phyloP scores from a whole-genome alignment of 2,329 filamentous ascomycete genomes.

The Penicillium sp. region DNA sequence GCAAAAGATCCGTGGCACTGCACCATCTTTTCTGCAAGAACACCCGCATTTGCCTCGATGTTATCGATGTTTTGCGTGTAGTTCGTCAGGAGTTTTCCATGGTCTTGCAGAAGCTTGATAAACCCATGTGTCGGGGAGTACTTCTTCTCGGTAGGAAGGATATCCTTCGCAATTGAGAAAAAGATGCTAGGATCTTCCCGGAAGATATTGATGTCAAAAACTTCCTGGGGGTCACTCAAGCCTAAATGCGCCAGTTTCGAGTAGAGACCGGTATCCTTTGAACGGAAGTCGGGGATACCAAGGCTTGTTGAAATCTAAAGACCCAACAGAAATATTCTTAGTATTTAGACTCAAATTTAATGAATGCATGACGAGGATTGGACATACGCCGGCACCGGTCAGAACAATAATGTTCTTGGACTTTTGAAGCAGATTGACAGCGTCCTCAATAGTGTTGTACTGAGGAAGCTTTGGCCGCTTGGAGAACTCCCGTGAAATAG shows the following conservation, averaged over 20 bases:
- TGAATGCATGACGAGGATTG: background rate
- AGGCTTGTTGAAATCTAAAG: conserved; percentile 82
- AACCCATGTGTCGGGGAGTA: conserved; percentile 94
- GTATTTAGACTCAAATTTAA: background rate
- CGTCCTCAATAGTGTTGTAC: conserved; percentile 87
- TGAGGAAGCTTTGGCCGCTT: conserved; percentile 76
- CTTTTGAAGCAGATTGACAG: conserved; percentile 70
- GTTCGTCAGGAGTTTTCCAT: conserved; percentile 88
- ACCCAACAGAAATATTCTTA: background rate
- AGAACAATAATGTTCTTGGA: conserved; percentile 87
- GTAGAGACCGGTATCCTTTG: conserved; percentile 89
- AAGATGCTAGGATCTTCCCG: conserved; percentile 84
- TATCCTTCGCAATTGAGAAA: conserved; percentile 87
- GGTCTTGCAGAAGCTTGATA: conserved; percentile 83
- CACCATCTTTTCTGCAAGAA: conserved; percentile 76
- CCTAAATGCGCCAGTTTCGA: conserved; percentile 78
- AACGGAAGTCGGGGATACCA: conserved; percentile 95
- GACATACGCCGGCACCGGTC: conserved; percentile 75
- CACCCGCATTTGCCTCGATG: conserved; percentile 82
- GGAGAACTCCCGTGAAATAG: conserved; percentile 75
- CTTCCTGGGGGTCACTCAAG: conserved; percentile 82
- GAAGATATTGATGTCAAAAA: conserved; percentile 90
- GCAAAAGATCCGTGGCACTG: conserved; percentile 98
- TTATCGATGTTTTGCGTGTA: conserved; percentile 99
- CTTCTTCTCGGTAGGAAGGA: conserved; percentile 74